phyloP scores from a whole-genome alignment of 1,139 yeast genomes.

The Kodamaea sp. region DNA sequence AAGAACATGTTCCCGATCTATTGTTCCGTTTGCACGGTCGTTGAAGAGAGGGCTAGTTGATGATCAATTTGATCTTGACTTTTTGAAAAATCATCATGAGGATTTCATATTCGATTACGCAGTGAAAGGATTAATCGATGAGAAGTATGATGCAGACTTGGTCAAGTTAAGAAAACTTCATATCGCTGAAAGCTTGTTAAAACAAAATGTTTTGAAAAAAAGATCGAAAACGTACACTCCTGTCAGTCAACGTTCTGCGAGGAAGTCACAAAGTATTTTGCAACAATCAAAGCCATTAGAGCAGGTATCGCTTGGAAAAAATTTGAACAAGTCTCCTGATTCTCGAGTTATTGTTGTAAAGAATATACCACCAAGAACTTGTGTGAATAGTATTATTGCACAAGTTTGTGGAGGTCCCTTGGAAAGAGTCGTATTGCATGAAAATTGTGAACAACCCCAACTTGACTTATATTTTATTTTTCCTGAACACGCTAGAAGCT shows the following conservation, averaged over 20 bases:
- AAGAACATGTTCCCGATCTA: slow-evolving; percentile 1
- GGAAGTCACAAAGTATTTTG: neutral
- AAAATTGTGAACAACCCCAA: slow-evolving; percentile 11
- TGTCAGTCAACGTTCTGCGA: neutral
- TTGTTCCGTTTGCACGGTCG: too few relatives aligned
- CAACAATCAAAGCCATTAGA: neutral
- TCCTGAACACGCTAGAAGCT: slow-evolving; percentile 52
- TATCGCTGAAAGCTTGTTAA: too few relatives aligned
- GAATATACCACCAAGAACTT: slow-evolving; percentile 17
- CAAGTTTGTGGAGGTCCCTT: slow-evolving; percentile 76
- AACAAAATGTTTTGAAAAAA: neutral
- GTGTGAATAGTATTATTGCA: slow-evolving; percentile 49
- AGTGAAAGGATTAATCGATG: slow-evolving; percentile 1
- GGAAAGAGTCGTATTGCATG: slow-evolving; percentile 43
- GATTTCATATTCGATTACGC: too few relatives aligned
- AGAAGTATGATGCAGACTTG: too few relatives aligned
- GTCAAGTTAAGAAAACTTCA: too few relatives aligned
- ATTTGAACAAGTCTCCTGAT: neutral
- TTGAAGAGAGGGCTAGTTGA: too few relatives aligned
- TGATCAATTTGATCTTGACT: too few relatives aligned
- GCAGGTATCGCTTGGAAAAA: neutral
- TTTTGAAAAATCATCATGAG: too few relatives aligned
- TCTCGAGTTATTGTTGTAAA: slow-evolving; percentile 11
- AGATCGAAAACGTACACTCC: too few relatives aligned
- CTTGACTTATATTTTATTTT: slow-evolving; percentile 54